A percentile compares a stretch with the other conserved stretches of the same genome.
Evolutionary conservation across 2,329 filamentous ascomycete species (phyloP).

Genomic region (Boeremia exigua): DNA sequence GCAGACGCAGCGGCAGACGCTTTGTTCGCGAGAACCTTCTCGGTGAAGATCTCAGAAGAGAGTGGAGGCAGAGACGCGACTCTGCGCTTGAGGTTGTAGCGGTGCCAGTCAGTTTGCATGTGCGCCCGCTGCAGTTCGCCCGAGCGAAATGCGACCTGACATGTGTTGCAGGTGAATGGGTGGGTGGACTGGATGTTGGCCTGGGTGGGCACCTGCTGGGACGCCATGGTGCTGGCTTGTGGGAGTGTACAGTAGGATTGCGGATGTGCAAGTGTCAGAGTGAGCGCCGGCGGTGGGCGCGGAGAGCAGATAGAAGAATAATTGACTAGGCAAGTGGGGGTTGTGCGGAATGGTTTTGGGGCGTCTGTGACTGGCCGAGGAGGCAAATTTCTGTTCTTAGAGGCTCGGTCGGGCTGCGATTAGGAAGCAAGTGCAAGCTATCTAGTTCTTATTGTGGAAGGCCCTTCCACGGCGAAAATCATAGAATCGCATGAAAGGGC

Average conservation of each 20-base stretch:
- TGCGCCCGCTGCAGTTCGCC: constrained; percentile 92
- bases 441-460: constrained; percentile 3
- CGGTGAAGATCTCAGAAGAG: constrained; percentile 89
- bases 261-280: constrained; percentile 2
- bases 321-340: constrained; percentile 32
- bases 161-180: constrained; percentile 98
- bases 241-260: constrained; percentile 1
- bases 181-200: constrained; percentile 58
- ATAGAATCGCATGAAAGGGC: constrained; percentile 6
- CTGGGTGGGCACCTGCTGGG: constrained; percentile 40
- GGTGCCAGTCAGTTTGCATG: constrained; percentile 99
- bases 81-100: constrained; percentile 95
- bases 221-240: constrained; percentile 39
- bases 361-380: constrained; percentile 32
- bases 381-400: constrained; percentile 21
- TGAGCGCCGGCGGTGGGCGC: constrained; percentile 14
- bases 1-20: constrained; percentile 83
- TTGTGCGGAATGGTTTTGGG: constrained; percentile 28
- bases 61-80: constrained; percentile 90
- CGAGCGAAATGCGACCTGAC: constrained; percentile 93
- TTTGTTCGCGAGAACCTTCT: constrained; percentile 92
- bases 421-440: constrained; percentile 13
- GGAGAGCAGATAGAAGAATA: constrained; percentile 21
- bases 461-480: constrained; percentile 12
- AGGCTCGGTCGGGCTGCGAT: constrained; percentile 13